A percentile compares a stretch with the other conserved stretches of the same genome.
Evolutionary conservation across 768 basidiomycete species (phyloP).

Genomic region (Crepidotus variabilis): DNA sequence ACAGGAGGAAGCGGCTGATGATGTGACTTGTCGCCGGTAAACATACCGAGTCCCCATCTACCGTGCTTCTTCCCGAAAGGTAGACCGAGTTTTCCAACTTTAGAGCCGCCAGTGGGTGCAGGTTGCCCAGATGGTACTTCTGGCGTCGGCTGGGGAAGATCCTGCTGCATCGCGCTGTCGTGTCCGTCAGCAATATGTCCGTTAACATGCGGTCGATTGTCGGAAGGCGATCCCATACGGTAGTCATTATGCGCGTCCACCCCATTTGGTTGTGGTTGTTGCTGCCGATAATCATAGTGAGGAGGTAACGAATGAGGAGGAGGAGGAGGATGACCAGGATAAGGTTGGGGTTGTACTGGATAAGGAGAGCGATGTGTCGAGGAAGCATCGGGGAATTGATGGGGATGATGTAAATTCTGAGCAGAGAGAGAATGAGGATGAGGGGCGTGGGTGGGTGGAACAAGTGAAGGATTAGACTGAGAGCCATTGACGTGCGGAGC

Average conservation of each 20-base stretch:
- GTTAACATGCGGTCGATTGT: slow-evolving; percentile 40
- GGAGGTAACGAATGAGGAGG: slow-evolving; percentile 17
- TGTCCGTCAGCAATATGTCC: slow-evolving; percentile 49
- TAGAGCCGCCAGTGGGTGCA: slow-evolving; percentile 41
- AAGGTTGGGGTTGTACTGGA: slow-evolving; percentile 25
- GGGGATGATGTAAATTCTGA: slow-evolving; percentile 32
- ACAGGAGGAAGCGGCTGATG: slow-evolving; percentile 63
- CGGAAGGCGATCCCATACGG: slow-evolving; percentile 56
- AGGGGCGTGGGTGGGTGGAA: slow-evolving; percentile 32
- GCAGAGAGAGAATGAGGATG: slow-evolving; percentile 44
- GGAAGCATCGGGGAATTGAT: slow-evolving; percentile 42
- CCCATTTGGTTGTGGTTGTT: slow-evolving; percentile 27
- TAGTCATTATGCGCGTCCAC: slow-evolving; percentile 38
- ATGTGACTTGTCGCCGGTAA: slow-evolving; percentile 70
- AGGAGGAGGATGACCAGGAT: slow-evolving; percentile 14
- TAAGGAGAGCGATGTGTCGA: slow-evolving; percentile 53
- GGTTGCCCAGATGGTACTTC: slow-evolving; percentile 32
- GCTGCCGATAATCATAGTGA: slow-evolving; percentile 24
- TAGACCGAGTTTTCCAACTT: slow-evolving; percentile 56
- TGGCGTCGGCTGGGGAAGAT: slow-evolving; percentile 42
- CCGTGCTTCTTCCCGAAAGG: slow-evolving; percentile 67
- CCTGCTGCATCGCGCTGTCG: slow-evolving; percentile 49
- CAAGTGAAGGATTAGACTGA: slow-evolving; percentile 27
- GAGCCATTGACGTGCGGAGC: slow-evolving; percentile 32
- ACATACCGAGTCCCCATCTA: slow-evolving; percentile 68